Evolutionary conservation across 345 rosid genomes (phyloP).

Genomic region (Sisymbrium altissimum): DNA sequence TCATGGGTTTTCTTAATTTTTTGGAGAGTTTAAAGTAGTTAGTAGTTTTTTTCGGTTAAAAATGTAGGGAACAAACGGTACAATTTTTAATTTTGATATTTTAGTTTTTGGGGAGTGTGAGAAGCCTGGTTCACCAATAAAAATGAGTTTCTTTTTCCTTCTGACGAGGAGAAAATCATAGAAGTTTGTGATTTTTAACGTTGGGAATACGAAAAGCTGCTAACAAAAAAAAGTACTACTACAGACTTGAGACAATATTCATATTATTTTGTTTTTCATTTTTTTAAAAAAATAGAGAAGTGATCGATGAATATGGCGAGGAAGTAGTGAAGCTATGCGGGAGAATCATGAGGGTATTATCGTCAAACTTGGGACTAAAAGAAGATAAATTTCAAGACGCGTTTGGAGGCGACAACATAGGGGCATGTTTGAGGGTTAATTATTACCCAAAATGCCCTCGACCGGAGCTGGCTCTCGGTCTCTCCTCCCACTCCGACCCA

Average conservation of each 20-base stretch:
- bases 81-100: neutral
- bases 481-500: conserved; percentile 91
- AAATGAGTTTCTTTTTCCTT: neutral
- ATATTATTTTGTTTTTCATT: neutral
- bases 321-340: conserved; percentile 56
- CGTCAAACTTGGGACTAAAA: conserved; percentile 57
- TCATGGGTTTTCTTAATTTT: neutral
- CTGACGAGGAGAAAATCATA: neutral
- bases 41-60: neutral
- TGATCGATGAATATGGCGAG: conserved; percentile 66
- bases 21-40: neutral
- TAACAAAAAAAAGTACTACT: neutral
- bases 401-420: conserved; percentile 69
- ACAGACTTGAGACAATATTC: neutral
- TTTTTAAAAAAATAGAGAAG: conserved; percentile 43
- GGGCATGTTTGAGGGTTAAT: conserved; percentile 78
- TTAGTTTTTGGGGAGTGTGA: conserved; percentile 1
- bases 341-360: conserved; percentile 68
- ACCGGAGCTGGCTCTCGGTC: conserved; percentile 78
- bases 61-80: neutral
- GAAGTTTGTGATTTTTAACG: neutral
- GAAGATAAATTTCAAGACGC: conserved; percentile 57
- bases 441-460: conserved; percentile 95
- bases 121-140: neutral
- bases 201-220: neutral